A percentile compares a stretch with the other conserved stretches of the same genome.
phyloP scores from a whole-genome alignment of 2,329 filamentous ascomycete genomes.

The Simplicillium sp. region DNA sequence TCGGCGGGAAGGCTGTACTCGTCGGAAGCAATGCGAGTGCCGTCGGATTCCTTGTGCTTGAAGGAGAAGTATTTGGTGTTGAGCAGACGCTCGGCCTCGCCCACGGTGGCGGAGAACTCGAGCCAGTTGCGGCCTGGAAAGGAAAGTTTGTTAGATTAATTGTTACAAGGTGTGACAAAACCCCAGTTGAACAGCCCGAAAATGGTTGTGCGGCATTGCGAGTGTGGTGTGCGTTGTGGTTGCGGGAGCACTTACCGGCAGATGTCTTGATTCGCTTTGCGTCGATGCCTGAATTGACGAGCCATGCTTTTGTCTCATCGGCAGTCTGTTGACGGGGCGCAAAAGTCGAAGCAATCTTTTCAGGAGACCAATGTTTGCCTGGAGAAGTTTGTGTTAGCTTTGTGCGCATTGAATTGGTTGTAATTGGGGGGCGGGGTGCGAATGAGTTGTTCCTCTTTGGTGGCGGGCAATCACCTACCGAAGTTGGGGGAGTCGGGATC shows the following conservation, averaged over 20 bases:
- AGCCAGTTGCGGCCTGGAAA: slow-evolving; percentile 30
- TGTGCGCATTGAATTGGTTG: too few species aligned
- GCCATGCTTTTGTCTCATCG: slow-evolving; percentile 40
- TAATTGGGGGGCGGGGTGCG: too few species aligned
- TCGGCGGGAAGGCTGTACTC: slow-evolving; percentile 26
- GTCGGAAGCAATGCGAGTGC: slow-evolving; percentile 25
- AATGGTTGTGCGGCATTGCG: too few species aligned
- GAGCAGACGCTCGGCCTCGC: slow-evolving; percentile 41
- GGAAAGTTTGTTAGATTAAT: too few species aligned
- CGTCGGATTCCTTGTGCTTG: slow-evolving; percentile 22
- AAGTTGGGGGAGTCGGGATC: slow-evolving; percentile 30
- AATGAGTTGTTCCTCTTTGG: too few species aligned
- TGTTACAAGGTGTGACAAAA: too few species aligned
- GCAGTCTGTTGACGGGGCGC: slow-evolving; percentile 30
- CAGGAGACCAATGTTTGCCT: slow-evolving; percentile 32
- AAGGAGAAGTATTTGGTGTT: slow-evolving; percentile 41
- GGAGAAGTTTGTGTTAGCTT: not conserved
- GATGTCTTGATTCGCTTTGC: slow-evolving; percentile 1
- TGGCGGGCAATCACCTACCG: not conserved
- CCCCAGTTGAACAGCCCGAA: too few species aligned
- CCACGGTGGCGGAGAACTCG: slow-evolving; percentile 39
- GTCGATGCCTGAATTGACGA: slow-evolving; percentile 36
- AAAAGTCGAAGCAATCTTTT: slow-evolving; percentile 30
- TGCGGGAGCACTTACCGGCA: slow-evolving; percentile 19
- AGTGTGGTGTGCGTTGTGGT: too few species aligned